These are phyloP conservation scores for Cadophora gregata DNA, from an alignment of 2,329 filamentous ascomycete species.

Conservation along the genomic window DNA sequence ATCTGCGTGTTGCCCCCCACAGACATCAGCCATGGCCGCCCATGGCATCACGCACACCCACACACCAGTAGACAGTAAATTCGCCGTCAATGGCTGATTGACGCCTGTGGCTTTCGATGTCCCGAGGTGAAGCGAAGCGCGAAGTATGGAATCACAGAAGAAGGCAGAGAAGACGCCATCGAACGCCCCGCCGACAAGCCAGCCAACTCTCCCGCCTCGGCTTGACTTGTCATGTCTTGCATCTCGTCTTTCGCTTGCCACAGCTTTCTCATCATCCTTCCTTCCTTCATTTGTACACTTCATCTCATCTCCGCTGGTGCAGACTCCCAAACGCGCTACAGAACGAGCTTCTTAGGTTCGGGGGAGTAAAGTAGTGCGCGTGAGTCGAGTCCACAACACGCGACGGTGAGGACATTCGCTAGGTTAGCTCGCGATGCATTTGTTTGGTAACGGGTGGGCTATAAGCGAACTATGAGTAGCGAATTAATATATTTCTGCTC, in stretches of 20 bases:
- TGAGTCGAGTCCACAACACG: slow-evolving; percentile 1
- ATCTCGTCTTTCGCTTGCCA: slow-evolving; percentile 9
- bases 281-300: neutral
- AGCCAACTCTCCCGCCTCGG: neutral
- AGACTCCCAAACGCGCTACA: slow-evolving; percentile 28
- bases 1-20: slow-evolving; percentile 25
- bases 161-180: neutral
- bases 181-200: neutral
- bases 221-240: neutral
- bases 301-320: slow-evolving; percentile 41
- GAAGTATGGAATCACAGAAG: slow-evolving; percentile 6
- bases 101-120: slow-evolving; percentile 36
- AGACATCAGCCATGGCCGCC: slow-evolving; percentile 6
- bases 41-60: neutral
- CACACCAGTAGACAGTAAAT: neutral
- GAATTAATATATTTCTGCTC: neutral
- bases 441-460: neutral
- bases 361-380: neutral
- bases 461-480: neutral
- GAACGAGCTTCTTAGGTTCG: neutral
- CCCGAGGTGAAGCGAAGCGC: slow-evolving; percentile 8
- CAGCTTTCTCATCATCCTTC: neutral
- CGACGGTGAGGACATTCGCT: neutral
- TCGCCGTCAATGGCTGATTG: slow-evolving; percentile 33
- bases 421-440: neutral